These are phyloP conservation scores for Gloeostereum incarnatum DNA, from an alignment of 768 basidiomycete species.

Conservation along the genomic window DNA sequence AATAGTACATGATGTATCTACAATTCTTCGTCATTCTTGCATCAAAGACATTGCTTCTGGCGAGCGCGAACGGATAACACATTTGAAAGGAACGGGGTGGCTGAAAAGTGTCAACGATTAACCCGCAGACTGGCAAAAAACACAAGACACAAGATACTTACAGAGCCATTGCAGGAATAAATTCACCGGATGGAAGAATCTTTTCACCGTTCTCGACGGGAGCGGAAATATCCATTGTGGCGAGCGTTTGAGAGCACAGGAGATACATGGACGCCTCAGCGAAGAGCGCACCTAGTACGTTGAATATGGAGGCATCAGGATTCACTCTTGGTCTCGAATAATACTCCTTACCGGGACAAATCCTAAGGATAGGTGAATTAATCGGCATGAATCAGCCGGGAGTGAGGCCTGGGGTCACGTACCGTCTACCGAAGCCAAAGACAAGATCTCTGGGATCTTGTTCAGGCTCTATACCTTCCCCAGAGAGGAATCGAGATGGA, in stretches of 20 bases:
- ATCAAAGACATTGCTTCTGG: conserved; percentile 7
- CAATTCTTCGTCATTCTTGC: too few species aligned
- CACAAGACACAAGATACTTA: conserved; percentile 4
- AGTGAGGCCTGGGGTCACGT: not conserved
- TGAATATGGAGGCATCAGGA: too few species aligned
- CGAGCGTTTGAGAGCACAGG: conserved; percentile 8
- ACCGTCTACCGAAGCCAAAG: conserved; percentile 20
- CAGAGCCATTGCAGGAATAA: conserved; percentile 12
- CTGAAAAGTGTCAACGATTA: not conserved
- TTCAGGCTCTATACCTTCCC: conserved; percentile 8
- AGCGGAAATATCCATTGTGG: conserved; percentile 13
- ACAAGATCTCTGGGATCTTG: conserved; percentile 12
- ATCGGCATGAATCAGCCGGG: not conserved
- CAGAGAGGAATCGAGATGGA: conserved; percentile 21
- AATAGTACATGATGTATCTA: too few species aligned
- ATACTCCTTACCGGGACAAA: conserved; percentile 2
- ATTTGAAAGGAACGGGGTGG: conserved; percentile 11
- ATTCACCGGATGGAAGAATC: conserved; percentile 11
- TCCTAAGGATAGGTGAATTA: not conserved
- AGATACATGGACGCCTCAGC: conserved; percentile 6
- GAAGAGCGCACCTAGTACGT: too few species aligned
- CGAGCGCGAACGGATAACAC: conserved; percentile 10
- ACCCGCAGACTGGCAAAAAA: not conserved
- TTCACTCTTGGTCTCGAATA: too few species aligned
- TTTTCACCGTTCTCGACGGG: conserved; percentile 11